Evolutionary conservation across 495 filamentous ascomycete species (phyloP), one percentile per base, ranked within the genome.

Genomic region (Xylaria curta): DNA sequence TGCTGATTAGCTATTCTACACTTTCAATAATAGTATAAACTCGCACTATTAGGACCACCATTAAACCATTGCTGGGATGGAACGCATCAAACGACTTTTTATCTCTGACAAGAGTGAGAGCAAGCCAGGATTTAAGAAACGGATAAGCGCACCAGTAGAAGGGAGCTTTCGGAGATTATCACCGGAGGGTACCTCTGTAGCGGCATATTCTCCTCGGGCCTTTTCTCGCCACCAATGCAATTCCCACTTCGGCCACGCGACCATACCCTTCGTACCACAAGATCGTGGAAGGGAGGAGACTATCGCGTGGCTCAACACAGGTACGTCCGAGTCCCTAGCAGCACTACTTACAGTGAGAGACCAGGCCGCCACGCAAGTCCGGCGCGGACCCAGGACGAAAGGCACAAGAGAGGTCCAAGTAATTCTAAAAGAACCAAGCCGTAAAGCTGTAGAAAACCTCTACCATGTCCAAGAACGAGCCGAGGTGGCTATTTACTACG

Each of bases 361-460:
- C 38, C 62, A 40, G 12, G 76, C 71, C 13, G 72, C 62, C 1
- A 71, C 19, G 13, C 66, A 68, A 54, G 49, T 65, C 24, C 49
- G 17, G 13, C 31, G 24, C 9, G 63, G 72, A 15, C 76, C 74
- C 1, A 68, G 47, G 47, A 74, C 74, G 19, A 71, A 70, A 46
- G 74, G 68, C 17, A 76, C 59, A 6, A 21, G 40, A n/a, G 76
- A 76, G 53, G 74, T 75, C 0, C 71, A 75, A 36, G 38, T 6
- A 9, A 64, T 76, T 13, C 71, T 76, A 7, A 64, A 59, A 1
- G 58, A 75, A 19, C 77, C 77, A 53, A 74, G 70, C 47, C 51
- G 63, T 4, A 58, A 63, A 24, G 59, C 72, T 0, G 66, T 78
- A 21, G 67, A 71, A 47, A 19, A 71, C 17, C 59, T 79, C 3